These are phyloP conservation scores for Aspergillus hiratsukae DNA, from an alignment of 2,329 filamentous ascomycete genomes.

Conservation along the genomic window DNA sequence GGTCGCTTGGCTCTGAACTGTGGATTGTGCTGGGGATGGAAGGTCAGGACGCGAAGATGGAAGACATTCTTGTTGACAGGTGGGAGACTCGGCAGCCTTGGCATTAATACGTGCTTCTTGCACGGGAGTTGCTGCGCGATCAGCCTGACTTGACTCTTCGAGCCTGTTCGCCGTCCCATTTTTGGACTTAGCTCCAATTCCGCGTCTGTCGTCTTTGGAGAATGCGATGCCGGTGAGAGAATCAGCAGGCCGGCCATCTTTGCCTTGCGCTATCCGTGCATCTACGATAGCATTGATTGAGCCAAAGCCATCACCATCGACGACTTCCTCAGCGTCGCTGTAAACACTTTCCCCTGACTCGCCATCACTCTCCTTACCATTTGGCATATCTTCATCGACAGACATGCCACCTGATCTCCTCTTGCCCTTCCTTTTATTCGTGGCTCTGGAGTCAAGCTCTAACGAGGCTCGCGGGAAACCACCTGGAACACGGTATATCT, in stretches of 20 bases:
- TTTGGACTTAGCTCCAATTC: not conserved
- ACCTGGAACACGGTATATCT: conserved; percentile 54
- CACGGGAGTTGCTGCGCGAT: conserved; percentile 18
- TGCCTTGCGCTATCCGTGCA: conserved; percentile 8
- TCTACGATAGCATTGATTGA: conserved; percentile 47
- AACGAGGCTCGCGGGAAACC: conserved; percentile 47
- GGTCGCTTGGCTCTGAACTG: not conserved
- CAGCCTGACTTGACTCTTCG: conserved; percentile 15
- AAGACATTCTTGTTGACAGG: conserved; percentile 10
- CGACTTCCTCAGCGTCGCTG: conserved; percentile 42
- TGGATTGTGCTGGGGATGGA: conserved; percentile 6
- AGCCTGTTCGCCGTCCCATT: not conserved
- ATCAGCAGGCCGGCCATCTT: not conserved
- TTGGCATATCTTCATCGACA: conserved; percentile 6
- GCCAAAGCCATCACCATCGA: conserved; percentile 44
- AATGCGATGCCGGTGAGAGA: not conserved
- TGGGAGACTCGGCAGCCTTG: conserved; percentile 16
- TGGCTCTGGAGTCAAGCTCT: conserved; percentile 15
- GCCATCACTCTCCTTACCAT: conserved; percentile 29
- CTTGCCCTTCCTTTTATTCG: conserved; percentile 8
- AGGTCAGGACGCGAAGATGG: conserved; percentile 17
- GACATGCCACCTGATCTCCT: not conserved
- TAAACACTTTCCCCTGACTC: conserved; percentile 45
- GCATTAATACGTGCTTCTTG: conserved; percentile 9
- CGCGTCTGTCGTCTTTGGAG: not conserved